Base-by-base conservation (phyloP, 2,329 filamentous ascomycete species). In the Saccharata proteae region DNA sequence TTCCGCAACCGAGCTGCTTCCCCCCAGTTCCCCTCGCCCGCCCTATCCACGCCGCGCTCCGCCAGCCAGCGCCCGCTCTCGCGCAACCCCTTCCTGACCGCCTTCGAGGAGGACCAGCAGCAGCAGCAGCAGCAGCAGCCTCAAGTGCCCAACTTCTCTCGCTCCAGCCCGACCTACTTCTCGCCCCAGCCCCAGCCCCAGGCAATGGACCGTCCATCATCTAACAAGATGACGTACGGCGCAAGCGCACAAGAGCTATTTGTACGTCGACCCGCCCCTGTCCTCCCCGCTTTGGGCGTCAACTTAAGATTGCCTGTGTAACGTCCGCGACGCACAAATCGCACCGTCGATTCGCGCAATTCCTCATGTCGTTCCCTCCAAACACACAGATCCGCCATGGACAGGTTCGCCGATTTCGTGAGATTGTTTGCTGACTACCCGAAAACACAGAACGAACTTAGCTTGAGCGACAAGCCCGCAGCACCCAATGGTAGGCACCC, bases 21-120 rank as follows among this genome's bases (percentile, higher is more conserved):
- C 40, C 77, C 61, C 37, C 47, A 41, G 26, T 36, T 49, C 35
- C 43, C 47, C 31, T 54, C 52, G 19, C 51, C 52, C 30, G 41
- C 50, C 32, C 38, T 56, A 41, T 48, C 48, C 35, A 50, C 48
- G 20, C 59, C 63, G 44, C 58, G 63, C 58, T 34, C 52, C 44
- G 32, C 20, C 25, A 18, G 25, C n/a, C 29, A 25, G 25, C 69
- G 76, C 48, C 77, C 76, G 34, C 57, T 74, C 36, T 83, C 79
- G 44, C 71, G 73, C 53, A 86, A 86, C 45, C 80, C 80, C 20
- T 86, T 86, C 51, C 67, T 85, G 40, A 78, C 80, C 44, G 62
- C 66, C 36, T 61, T 62, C 40, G 57, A 58, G 41, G 47, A 55
- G 30, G 49, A 59, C 32, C 22, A 52, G 53, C 36, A 52, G 49